Evolutionary conservation across 768 basidiomycete genomes (phyloP), one percentile per base, ranked within the genome.

Genomic region (Suillus subalutaceus): DNA sequence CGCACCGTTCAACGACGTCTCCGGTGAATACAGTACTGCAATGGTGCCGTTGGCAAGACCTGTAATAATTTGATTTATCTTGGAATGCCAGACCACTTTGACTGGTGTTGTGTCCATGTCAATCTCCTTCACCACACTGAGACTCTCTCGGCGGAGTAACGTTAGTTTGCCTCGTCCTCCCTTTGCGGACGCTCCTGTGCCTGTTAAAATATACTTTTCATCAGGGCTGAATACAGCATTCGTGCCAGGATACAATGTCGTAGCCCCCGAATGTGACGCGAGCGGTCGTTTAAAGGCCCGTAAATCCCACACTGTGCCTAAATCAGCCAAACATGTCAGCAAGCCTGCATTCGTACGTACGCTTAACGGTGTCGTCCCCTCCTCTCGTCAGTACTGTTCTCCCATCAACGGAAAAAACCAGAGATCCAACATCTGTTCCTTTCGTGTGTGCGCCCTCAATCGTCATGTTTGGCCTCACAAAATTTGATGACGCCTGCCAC

Each of bases 211-310:
- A 73, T 89, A 88, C 76, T 89, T 92, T 71, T 96, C 94, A 76
- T 97, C 94, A 0, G 97, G 97, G 70, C 96, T 97, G 79, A 97
- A 99, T 68, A 92, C 86, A 10, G 96, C 90, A 77, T 99, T 99
- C 48, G 96, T 97, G 69, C 91, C 88, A 18, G 94, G 92, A 79
- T 99, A 98, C 63, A 95, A 78, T 18, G 93, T 93, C 56, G 86
- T 82, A 35, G 94, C 78, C 58, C 83, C 86, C 37, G 84, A 75
- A 65, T 85, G 87, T n/a, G 84, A 84, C 3, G 85, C 87, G 38
- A 98, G 74, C 2, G 97, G 96, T 77, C 92, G 94, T 77, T 93
- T 95, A 83, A 99, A 93, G 13, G 90, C 84, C 64, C 94, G 88
- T 35, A 94, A 79, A 76, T 99, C 97, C 97, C 97, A 99, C 55